These are phyloP conservation scores for Colletotrichum spinosum DNA, from an alignment of 2,329 filamentous ascomycete genomes.

Conservation along the genomic window DNA sequence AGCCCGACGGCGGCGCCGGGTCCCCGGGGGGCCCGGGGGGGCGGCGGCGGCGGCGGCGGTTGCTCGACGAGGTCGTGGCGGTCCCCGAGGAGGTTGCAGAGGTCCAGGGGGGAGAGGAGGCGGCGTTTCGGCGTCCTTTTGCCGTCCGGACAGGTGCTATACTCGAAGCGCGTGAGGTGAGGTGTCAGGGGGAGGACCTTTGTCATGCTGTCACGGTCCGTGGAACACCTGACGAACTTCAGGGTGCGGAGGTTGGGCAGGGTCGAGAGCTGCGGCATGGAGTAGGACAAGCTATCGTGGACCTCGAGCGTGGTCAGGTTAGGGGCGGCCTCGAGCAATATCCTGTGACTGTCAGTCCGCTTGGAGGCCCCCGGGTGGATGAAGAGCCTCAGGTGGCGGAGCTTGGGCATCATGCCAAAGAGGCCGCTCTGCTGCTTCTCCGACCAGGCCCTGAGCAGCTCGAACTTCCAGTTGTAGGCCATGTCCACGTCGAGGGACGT, in stretches of 20 bases:
- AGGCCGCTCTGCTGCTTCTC: not conserved
- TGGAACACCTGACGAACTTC: not conserved
- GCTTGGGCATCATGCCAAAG: not conserved
- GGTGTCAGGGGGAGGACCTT: not conserved
- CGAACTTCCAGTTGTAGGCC: not conserved
- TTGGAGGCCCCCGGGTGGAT: not conserved
- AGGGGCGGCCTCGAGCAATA: not conserved
- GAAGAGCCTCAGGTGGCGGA: not conserved
- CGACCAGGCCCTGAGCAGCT: not conserved
- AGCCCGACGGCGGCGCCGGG: not conserved
- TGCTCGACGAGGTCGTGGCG: constrained; percentile 3
- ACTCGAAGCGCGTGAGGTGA: constrained; percentile 10
- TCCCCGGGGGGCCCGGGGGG: not conserved
- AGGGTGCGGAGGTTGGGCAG: constrained; percentile 7
- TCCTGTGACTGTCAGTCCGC: not conserved
- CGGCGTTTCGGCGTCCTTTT: not conserved
- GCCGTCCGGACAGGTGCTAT: not conserved
- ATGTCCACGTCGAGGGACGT: constrained; percentile 1
- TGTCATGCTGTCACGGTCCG: constrained; percentile 1
- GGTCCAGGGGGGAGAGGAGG: constrained; percentile 1
- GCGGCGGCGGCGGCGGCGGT: too few relatives aligned
- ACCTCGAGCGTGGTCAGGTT: constrained; percentile 6
- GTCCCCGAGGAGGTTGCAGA: constrained; percentile 9
- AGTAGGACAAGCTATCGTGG: not conserved
- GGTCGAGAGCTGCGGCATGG: not conserved